Conservation (phyloP, 495 filamentous ascomycete genomes). For the Stereocaulon alpinum region DNA sequence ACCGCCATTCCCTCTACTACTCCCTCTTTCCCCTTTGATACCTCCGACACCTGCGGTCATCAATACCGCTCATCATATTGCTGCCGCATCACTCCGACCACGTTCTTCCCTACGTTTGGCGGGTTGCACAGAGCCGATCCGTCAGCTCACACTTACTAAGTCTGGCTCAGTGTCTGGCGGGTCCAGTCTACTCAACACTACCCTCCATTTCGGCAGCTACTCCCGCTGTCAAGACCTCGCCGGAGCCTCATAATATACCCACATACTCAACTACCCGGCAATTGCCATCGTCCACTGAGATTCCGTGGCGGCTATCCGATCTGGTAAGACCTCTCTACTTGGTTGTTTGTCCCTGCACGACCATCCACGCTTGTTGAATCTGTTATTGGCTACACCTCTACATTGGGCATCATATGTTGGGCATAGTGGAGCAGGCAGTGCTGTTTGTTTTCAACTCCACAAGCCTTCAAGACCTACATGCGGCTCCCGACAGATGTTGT, state of each 20-base stretch:
- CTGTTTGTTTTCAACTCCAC: neutral
- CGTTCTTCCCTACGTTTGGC: constrained; percentile 7
- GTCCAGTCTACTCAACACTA: constrained; percentile 12
- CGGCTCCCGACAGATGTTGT: neutral
- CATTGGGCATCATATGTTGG: neutral
- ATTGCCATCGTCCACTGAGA: constrained; percentile 2
- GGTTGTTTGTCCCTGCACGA: constrained; percentile 7
- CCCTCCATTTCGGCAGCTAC: neutral
- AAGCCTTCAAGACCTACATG: neutral
- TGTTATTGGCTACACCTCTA: constrained; percentile 4
- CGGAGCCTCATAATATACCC: neutral
- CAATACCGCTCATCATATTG: constrained; percentile 8
- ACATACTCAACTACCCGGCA: neutral
- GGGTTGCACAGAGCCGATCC: constrained; percentile 9
- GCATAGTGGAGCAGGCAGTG: neutral
- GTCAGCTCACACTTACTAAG: constrained; percentile 13
- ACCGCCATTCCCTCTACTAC: constrained; percentile 7
- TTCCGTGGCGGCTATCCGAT: constrained; percentile 16
- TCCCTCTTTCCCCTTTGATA: neutral
- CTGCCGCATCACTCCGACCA: constrained; percentile 5
- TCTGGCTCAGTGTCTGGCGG: constrained; percentile 14
- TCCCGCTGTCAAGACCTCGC: neutral
- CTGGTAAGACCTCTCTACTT: constrained; percentile 10
- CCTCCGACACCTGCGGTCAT: constrained; percentile 2
- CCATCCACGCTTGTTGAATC: neutral